Evolutionary conservation across 2,329 filamentous ascomycete genomes (phyloP), one percentile per base, ranked within the genome.

Genomic region (Pestalotiopsis sp.): DNA sequence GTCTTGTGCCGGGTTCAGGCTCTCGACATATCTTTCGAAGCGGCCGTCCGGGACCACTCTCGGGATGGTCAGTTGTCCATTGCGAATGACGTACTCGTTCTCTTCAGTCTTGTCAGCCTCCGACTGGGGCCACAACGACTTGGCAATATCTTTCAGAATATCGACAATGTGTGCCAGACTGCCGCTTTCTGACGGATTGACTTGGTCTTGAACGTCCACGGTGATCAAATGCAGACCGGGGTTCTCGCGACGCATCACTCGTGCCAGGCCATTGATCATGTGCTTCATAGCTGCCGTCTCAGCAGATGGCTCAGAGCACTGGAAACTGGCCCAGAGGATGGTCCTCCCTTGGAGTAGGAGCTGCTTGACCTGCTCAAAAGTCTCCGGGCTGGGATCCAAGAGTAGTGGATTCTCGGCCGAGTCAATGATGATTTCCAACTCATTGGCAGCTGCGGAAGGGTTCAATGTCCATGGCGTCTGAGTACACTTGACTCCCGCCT

Each of bases 211-310:
- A 41, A 67, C n/a, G 41, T 70, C 67, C 23, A 70, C 66, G 11
- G 69, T 70, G 38, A 69, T 56, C 2, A 69, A 63, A 6, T 25
- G 58, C 13, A 69, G 52, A 3, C 69, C 56, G 9, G 68, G 67
- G 36, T 72, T 69, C 39, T 72, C 71, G 14, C 69, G 69, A 13
- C 71, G 71, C 3, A 72, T 38, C 1, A 71, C 71, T 6, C 70
- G 67, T 5, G 68, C 68, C 61, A 72, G 59, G 9, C 71, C 71
- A 11, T 60, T 68, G 23, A 71, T 60, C 67, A 73, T 70, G 9
- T 58, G 66, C 57, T 69, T 69, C 38, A 68, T 12, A 11, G 68
- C 68, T 5, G 65, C 70, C 4, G 14, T 65, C 2, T 39, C 56
- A 4, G 25, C 63, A 20, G 64, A 39, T 13, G 65, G 41, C 7